These are phyloP conservation scores for Schizophyllum commune DNA, from an alignment of 1,284 basidiomycete genomes.

Conservation along the genomic window DNA sequence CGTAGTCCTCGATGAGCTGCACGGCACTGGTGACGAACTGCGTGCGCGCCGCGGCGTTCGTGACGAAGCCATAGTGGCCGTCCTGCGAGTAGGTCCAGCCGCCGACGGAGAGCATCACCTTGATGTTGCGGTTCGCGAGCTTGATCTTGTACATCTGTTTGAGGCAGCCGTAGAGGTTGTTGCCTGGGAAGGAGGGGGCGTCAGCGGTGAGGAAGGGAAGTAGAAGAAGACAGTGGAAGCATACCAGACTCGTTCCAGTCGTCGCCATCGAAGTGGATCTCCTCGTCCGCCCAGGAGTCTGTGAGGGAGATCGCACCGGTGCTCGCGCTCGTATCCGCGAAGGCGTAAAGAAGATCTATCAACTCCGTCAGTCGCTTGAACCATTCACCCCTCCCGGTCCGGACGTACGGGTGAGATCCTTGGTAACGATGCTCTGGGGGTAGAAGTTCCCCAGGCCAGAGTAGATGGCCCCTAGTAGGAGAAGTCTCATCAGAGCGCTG, in stretches of 20 bases:
- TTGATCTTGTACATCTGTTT: conserved; percentile 79
- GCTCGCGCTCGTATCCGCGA: conserved; percentile 79
- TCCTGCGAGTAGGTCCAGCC: conserved; percentile 68
- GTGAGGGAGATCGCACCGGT: conserved; percentile 83
- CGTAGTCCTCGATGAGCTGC: conserved; percentile 76
- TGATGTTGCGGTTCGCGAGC: conserved; percentile 65
- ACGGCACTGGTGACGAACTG: conserved; percentile 72
- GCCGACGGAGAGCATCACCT: conserved; percentile 73
- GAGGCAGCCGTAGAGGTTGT: conserved; percentile 81
- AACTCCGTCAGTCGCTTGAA: neutral
- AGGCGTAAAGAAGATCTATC: conserved; percentile 75
- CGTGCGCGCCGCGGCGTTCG: conserved; percentile 42
- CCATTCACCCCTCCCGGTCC: neutral
- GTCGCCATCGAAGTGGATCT: conserved; percentile 73
- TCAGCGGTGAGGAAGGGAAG: neutral
- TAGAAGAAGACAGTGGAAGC: neutral
- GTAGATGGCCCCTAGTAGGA: neutral
- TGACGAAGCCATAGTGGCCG: conserved; percentile 59
- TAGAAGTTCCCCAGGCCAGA: conserved; percentile 3
- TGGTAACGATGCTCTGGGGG: conserved; percentile 48
- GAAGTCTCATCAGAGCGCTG: neutral
- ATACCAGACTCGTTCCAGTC: conserved; percentile 77
- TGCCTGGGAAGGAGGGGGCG: conserved; percentile 30
- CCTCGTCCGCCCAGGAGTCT: conserved; percentile 90
- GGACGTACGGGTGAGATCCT: conserved; percentile 39